A percentile compares a stretch with the other conserved stretches of the same genome.
Evolutionary conservation across 345 rosid species (phyloP).

Genomic region (Populus pruinosa): DNA sequence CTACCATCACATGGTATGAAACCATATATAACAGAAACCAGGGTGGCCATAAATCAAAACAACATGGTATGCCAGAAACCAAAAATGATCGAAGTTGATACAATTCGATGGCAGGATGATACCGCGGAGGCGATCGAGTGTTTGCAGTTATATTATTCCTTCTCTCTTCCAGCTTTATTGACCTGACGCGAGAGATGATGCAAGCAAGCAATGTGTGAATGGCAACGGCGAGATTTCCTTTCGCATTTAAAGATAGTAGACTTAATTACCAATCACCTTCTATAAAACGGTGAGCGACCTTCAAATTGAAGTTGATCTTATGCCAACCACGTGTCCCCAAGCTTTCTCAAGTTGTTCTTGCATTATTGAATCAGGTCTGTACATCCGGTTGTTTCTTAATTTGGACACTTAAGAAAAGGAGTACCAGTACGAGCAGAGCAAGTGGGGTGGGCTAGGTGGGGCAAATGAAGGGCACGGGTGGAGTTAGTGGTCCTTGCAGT

Average conservation of each 20-base stretch:
- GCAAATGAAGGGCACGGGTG: neutral
- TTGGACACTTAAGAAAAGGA: too few species aligned
- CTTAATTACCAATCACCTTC: neutral
- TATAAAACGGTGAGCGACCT: too few species aligned
- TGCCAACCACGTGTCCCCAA: neutral
- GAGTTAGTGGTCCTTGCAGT: neutral
- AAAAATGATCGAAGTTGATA: neutral
- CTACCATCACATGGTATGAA: too few species aligned
- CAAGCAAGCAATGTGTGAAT: neutral
- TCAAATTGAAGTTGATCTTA: neutral
- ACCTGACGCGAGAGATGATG: conserved; percentile 9
- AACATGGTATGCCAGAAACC: neutral
- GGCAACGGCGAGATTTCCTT: neutral
- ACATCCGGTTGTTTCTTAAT: neutral
- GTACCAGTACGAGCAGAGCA: neutral
- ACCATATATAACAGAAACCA: too few species aligned
- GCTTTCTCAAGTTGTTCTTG: neutral
- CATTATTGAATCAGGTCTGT: neutral
- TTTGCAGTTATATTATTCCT: neutral
- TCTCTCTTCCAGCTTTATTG: neutral
- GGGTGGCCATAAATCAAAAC: neutral
- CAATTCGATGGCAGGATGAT: neutral
- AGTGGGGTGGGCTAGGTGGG: neutral
- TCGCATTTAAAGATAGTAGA: neutral
- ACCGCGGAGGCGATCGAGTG: neutral